Evolutionary conservation across 1,139 yeast genomes (phyloP).

Genomic region (Sugiyamaella castrensis): DNA sequence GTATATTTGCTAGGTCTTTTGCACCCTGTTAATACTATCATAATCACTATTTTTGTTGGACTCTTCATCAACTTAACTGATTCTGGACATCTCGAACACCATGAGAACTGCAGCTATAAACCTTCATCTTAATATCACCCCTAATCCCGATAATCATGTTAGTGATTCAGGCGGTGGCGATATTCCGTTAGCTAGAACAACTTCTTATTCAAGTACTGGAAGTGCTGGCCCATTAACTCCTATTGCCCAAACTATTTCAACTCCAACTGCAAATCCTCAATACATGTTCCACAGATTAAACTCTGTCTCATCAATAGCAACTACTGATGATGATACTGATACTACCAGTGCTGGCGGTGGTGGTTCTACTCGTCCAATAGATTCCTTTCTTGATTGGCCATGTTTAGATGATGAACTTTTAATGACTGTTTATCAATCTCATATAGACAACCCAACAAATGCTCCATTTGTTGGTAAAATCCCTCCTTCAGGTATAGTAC

Average conservation of each 20-base stretch:
- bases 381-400: conserved; percentile 30
- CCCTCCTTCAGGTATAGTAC: conserved; percentile 40
- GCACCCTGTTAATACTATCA: too few relatives aligned
- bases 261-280: conserved; percentile 11
- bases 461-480: conserved; percentile 39
- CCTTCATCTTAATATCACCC: conserved; percentile 6
- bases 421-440: conserved; percentile 28
- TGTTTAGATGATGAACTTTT: conserved; percentile 33
- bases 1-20: too few relatives aligned
- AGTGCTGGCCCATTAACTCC: conserved; percentile 22
- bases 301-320: conserved; percentile 30
- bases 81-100: too few relatives aligned
- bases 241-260: conserved; percentile 18
- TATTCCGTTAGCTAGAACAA: conserved; percentile 19
- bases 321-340: conserved; percentile 31
- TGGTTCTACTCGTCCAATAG: conserved; percentile 19
- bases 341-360: conserved; percentile 17
- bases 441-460: conserved; percentile 33
- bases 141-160: background rate
- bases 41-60: too few relatives aligned
- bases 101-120: conserved; percentile 7
- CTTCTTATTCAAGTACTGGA: conserved; percentile 16
- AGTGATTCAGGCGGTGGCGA: conserved; percentile 7
- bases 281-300: conserved; percentile 27
- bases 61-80: too few relatives aligned